phyloP scores from a whole-genome alignment of 192 early-diverging fungal genomes.

The Backusella australiensis region DNA sequence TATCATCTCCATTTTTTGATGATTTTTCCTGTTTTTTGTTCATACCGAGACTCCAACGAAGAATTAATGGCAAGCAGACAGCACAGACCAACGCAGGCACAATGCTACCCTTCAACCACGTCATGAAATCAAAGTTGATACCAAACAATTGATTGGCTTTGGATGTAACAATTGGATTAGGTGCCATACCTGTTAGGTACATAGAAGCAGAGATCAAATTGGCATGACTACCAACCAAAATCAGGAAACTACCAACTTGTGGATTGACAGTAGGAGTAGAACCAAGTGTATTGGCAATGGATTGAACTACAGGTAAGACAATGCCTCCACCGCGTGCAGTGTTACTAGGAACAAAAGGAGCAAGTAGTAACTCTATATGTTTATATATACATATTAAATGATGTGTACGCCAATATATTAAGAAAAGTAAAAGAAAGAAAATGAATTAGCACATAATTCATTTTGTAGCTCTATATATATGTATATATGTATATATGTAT shows the following conservation, averaged over 20 bases:
- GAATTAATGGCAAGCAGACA: background rate
- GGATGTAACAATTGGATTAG: conserved; percentile 63
- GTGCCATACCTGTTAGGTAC: conserved; percentile 68
- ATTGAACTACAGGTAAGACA: conserved; percentile 66
- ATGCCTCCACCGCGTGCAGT: conserved; percentile 80
- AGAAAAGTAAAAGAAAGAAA: background rate
- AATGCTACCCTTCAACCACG: conserved; percentile 56
- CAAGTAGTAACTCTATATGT: conserved; percentile 50
- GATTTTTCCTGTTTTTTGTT: background rate
- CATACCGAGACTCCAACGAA: conserved; percentile 11
- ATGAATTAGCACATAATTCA: background rate
- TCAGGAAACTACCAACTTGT: conserved; percentile 52
- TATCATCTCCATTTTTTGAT: background rate
- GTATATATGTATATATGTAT: background rate
- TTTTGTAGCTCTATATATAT: background rate
- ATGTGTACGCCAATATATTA: background rate
- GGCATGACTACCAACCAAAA: conserved; percentile 59
- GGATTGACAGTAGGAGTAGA: conserved; percentile 35
- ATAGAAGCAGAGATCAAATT: conserved; percentile 75
- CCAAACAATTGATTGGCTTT: conserved; percentile 59
- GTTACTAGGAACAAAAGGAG: conserved; percentile 68
- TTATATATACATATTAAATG: background rate
- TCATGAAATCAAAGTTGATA: conserved; percentile 65
- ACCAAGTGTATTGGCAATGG: conserved; percentile 53
- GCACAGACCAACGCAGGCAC: conserved; percentile 44